Conservation (phyloP, 2,329 filamentous ascomycete genomes). For the Penicillium sp. region DNA sequence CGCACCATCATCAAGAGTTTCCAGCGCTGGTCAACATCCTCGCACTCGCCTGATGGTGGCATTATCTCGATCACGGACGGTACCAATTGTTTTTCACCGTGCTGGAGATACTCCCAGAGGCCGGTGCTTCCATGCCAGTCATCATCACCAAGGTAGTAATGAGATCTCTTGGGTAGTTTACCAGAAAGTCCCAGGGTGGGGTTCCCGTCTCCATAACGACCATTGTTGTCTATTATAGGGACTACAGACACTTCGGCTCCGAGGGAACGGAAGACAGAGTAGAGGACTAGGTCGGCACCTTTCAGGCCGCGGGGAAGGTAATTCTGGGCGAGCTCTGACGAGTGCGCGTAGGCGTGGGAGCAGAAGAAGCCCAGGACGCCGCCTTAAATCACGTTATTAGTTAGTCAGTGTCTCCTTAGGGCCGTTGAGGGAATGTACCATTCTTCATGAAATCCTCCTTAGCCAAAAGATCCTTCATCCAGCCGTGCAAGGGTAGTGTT, state of each 20-base stretch:
- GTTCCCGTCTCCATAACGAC: neutral
- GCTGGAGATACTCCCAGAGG: too few relatives aligned
- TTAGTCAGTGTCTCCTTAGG: neutral
- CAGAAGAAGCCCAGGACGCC: slow-evolving; percentile 53
- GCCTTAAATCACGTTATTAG: slow-evolving; percentile 35
- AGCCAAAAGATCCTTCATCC: slow-evolving; percentile 37
- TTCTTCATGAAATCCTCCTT: slow-evolving; percentile 43
- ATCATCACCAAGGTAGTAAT: too few relatives aligned
- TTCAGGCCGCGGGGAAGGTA: slow-evolving; percentile 49
- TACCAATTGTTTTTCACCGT: too few relatives aligned
- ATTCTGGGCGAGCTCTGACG: slow-evolving; percentile 22
- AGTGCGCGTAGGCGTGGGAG: slow-evolving; percentile 55
- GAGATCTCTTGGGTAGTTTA: too few relatives aligned
- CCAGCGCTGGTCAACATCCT: too few relatives aligned
- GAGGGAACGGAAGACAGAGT: slow-evolving; percentile 40
- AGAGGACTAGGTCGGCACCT: slow-evolving; percentile 53
- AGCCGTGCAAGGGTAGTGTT: slow-evolving; percentile 42
- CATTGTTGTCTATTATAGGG: slow-evolving; percentile 31
- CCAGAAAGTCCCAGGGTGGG: too few relatives aligned
- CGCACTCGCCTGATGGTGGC: too few relatives aligned
- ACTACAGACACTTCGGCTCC: slow-evolving; percentile 36
- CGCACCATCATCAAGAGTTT: too few relatives aligned
- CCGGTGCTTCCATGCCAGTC: too few relatives aligned
- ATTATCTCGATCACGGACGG: too few relatives aligned
- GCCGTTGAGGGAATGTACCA: slow-evolving; percentile 30